Conservation (phyloP, 2,329 filamentous ascomycete species). For the Trichoderma oligosporum region DNA sequence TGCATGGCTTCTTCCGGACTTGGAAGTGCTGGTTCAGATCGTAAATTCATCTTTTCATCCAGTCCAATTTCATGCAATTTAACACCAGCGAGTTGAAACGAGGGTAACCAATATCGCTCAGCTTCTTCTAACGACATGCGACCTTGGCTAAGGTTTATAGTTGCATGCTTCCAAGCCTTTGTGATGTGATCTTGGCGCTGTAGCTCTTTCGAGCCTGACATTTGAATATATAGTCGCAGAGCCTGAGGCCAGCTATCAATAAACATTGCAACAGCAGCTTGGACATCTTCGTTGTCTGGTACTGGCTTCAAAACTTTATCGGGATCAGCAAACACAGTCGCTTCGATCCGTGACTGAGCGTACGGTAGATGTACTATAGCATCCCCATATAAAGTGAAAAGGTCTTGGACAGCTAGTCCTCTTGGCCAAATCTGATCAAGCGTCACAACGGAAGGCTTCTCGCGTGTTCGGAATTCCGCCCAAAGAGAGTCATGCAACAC, state of each 20-base stretch:
- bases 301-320: neutral
- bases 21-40: neutral
- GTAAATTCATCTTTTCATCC: neutral
- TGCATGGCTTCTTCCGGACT: neutral
- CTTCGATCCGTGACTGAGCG: neutral
- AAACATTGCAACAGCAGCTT: slow-evolving; percentile 1
- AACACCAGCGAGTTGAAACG: neutral
- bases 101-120: slow-evolving; percentile 3
- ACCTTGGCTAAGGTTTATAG: neutral
- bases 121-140: slow-evolving; percentile 15
- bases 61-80: neutral
- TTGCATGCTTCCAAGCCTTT: slow-evolving; percentile 11
- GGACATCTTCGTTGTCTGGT: neutral
- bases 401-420: slow-evolving; percentile 5
- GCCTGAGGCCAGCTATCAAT: slow-evolving; percentile 4
- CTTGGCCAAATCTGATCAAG: neutral
- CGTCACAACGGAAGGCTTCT: slow-evolving; percentile 6
- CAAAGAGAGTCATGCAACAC: neutral
- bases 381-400: neutral
- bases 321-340: neutral
- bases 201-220: neutral
- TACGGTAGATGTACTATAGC: neutral
- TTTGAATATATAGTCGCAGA: neutral
- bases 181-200: neutral
- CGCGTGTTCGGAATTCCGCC: neutral